Evolutionary conservation across 1,139 yeast species (phyloP).

Genomic region (Nakaseomyces bracarensis): DNA sequence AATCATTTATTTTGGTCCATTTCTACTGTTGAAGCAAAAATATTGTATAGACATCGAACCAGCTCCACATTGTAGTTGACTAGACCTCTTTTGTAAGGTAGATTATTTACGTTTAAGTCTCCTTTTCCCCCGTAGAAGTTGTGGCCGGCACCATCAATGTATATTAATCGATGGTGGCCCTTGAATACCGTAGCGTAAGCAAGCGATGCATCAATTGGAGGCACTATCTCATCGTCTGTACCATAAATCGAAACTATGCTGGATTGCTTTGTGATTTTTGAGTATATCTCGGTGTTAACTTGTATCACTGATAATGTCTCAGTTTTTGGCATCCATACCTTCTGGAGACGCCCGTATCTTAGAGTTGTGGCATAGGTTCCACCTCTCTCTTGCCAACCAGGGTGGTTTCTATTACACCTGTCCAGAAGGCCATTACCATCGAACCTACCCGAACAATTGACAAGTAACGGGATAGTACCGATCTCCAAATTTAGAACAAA

Average conservation of each 20-base stretch:
- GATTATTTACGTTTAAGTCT: constrained; percentile 34
- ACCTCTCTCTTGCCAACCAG: constrained; percentile 32
- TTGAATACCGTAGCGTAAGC: constrained; percentile 49
- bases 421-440: constrained; percentile 34
- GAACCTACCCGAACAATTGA: constrained; percentile 69
- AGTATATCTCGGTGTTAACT: constrained; percentile 41
- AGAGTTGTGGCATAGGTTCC: constrained; percentile 37
- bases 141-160: constrained; percentile 70
- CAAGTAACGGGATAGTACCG: constrained; percentile 46
- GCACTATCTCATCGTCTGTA: constrained; percentile 54
- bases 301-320: constrained; percentile 52
- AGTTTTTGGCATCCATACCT: constrained; percentile 38
- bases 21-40: not conserved
- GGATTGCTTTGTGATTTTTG: constrained; percentile 39
- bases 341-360: constrained; percentile 44
- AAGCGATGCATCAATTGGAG: constrained; percentile 49
- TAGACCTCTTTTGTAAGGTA: constrained; percentile 41
- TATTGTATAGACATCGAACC: not conserved
- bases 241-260: constrained; percentile 69
- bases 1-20: not conserved
- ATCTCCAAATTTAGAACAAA: constrained; percentile 41
- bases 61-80: constrained; percentile 40
- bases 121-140: constrained; percentile 53
- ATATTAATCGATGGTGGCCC: constrained; percentile 49
- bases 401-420: constrained; percentile 26